phyloP scores from a whole-genome alignment of 306 rosid species.

The Lathyrus sativus region DNA sequence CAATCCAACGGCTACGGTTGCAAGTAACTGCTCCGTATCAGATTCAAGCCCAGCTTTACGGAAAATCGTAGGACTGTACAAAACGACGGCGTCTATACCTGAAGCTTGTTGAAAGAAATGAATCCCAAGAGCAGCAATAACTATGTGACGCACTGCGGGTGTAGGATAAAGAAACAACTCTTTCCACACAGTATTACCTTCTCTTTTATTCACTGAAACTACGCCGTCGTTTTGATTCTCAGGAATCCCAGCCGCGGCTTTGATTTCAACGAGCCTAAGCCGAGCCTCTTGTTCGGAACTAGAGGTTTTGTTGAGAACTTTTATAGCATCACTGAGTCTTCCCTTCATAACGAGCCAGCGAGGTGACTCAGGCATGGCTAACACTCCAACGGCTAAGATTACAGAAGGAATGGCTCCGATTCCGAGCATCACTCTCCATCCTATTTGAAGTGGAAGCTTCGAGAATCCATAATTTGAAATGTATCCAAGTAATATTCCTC shows the following conservation, averaged over 20 bases:
- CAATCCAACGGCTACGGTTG: conserved; percentile 82
- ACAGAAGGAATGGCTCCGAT: conserved; percentile 68
- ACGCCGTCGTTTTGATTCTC: conserved; percentile 57
- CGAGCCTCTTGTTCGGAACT: conserved; percentile 63
- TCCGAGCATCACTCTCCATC: conserved; percentile 91
- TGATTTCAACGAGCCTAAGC: conserved; percentile 63
- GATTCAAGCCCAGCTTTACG: conserved; percentile 63
- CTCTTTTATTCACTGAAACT: conserved; percentile 47
- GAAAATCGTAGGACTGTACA: conserved; percentile 76
- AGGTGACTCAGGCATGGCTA: conserved; percentile 90
- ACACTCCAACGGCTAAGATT: conserved; percentile 49
- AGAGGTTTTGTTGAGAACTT: conserved; percentile 67
- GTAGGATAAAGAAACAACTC: conserved; percentile 66
- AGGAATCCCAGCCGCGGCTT: conserved; percentile 74
- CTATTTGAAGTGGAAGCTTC: conserved; percentile 48
- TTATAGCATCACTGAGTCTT: conserved; percentile 61
- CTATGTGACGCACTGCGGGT: conserved; percentile 69
- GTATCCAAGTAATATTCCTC: conserved; percentile 78
- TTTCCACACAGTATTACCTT: conserved; percentile 59
- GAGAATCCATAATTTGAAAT: conserved; percentile 76
- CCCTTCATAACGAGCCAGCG: conserved; percentile 90
- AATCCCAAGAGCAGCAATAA: conserved; percentile 66
- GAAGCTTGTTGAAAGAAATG: conserved; percentile 87
- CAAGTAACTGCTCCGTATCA: conserved; percentile 46
- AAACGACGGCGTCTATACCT: conserved; percentile 80